These are phyloP conservation scores for Sporobolomyces phaffii DNA, from an alignment of 768 basidiomycete genomes.

Conservation along the genomic window DNA sequence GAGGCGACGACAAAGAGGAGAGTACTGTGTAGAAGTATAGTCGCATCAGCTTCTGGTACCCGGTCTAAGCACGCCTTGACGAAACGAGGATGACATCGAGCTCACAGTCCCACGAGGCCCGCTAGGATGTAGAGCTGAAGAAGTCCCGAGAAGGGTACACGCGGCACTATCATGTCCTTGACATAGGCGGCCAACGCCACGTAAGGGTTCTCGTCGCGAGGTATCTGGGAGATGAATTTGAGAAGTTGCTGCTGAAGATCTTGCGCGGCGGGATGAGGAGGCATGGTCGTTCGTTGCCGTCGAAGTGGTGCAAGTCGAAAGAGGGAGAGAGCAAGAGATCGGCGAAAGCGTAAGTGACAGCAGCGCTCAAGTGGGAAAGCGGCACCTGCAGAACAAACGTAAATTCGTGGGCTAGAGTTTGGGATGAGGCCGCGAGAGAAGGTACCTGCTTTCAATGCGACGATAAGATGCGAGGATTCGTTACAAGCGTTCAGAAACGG, in stretches of 20 bases:
- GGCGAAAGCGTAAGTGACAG: too few relatives aligned
- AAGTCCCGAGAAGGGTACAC: neutral
- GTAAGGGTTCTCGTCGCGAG: neutral
- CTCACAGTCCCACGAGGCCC: neutral
- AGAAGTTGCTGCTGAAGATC: conserved; percentile 4
- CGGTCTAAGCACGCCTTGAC: too few relatives aligned
- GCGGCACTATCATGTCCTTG: neutral
- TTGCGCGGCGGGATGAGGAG: too few relatives aligned
- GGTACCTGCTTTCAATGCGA: too few relatives aligned
- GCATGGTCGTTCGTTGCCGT: too few relatives aligned
- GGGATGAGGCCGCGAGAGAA: too few relatives aligned
- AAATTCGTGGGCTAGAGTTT: too few relatives aligned
- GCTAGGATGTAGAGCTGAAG: neutral
- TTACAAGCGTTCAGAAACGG: too few relatives aligned
- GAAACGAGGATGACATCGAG: neutral
- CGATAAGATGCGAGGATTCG: too few relatives aligned
- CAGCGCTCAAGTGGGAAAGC: neutral
- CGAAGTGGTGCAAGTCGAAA: neutral
- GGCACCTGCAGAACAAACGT: too few relatives aligned
- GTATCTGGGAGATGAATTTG: neutral
- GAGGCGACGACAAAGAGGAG: neutral
- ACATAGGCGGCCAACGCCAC: neutral
- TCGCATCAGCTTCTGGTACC: too few relatives aligned
- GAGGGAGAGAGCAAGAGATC: too few relatives aligned
- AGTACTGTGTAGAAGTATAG: neutral